Base-by-base conservation (phyloP, 176 grass and related monocot genomes). In the Aegilops longissima region DNA sequence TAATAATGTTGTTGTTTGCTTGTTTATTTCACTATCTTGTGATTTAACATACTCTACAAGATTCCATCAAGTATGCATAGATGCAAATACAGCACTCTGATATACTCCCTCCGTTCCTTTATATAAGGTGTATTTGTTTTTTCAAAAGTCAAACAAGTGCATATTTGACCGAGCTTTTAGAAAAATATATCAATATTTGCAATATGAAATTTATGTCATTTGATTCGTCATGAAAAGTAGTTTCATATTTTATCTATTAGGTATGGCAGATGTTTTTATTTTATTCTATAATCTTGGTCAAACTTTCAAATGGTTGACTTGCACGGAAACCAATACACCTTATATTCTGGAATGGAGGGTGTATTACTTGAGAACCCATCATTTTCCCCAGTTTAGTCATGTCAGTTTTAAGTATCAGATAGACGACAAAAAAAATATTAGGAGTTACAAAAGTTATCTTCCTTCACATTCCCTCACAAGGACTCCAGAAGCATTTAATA, bases 1-100 rank as follows among this genome's bases (percentile, higher is more conserved):
- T 75, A 73, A 80, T 75, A 35, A 34, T 75, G 13, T 72, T 12
- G 13, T 80, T 88, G 27, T 33, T 66, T 80, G 29, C 40, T 63
- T 86, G 16, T 81, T 61, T 77, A 25, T 61, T 71, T 70, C 13
- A 20, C 31, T 29, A 61, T 63, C 27, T 44, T 5, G 3, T 13
- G 65, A 59, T 76, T 76, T 80, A 66, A 6, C 58, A 80, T 33
- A 68, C 75, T 54, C 51, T 54, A 54, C 51, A 30, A 80, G 5
- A n/a, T 49, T 12, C 38, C 21, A 29, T 74, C 12, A 44, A 35
- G 18, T 58, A 69, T 38, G 49, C 49, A 67, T 30, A 76, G 3
- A 56, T 64, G 8, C 20, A 47, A n/a, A 25, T 58, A 44, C 5
- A 80, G 0, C 3, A 63, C 36, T 45, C 70, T 64, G 24, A 2